These are phyloP conservation scores for Lentinula detonsa DNA, from an alignment of 768 basidiomycete species.

Conservation along the genomic window DNA sequence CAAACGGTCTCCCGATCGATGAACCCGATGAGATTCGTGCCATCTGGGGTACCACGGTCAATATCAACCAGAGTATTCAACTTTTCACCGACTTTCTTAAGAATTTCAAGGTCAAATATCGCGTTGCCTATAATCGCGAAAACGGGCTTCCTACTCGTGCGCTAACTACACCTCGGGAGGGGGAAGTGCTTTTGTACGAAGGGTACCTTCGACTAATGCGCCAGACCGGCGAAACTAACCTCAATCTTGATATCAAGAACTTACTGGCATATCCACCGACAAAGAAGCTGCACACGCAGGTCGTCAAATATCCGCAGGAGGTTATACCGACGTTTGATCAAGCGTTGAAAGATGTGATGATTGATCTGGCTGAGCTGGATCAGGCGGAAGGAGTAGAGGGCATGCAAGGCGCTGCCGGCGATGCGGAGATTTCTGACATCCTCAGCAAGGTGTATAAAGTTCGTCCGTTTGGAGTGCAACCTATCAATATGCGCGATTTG, in stretches of 20 bases:
- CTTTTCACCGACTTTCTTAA: conserved; percentile 83
- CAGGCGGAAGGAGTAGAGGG: conserved; percentile 62
- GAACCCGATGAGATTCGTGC: conserved; percentile 83
- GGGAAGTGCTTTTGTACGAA: conserved; percentile 71
- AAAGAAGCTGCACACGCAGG: conserved; percentile 77
- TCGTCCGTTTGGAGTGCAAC: conserved; percentile 77
- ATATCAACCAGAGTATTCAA: conserved; percentile 86
- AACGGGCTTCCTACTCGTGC: conserved; percentile 45
- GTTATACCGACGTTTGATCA: conserved; percentile 97
- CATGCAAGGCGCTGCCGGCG: conserved; percentile 71
- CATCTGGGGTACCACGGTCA: conserved; percentile 98
- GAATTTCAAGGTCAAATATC: conserved; percentile 92
- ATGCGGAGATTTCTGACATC: conserved; percentile 86
- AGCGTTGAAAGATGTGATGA: conserved; percentile 87
- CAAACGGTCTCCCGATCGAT: conserved; percentile 48
- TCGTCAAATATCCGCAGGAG: conserved; percentile 94
- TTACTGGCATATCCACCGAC: conserved; percentile 80
- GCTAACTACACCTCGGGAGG: conserved; percentile 57
- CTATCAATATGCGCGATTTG: conserved; percentile 91
- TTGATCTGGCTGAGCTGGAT: conserved; percentile 81
- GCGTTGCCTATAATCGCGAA: conserved; percentile 63
- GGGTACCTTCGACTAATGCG: conserved; percentile 80
- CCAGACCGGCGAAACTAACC: conserved; percentile 84
- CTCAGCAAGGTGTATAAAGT: conserved; percentile 88
- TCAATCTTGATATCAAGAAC: conserved; percentile 88